These are phyloP conservation scores for Aotearoamyces nothofagi DNA, from an alignment of 2,329 filamentous ascomycete species.

Conservation along the genomic window DNA sequence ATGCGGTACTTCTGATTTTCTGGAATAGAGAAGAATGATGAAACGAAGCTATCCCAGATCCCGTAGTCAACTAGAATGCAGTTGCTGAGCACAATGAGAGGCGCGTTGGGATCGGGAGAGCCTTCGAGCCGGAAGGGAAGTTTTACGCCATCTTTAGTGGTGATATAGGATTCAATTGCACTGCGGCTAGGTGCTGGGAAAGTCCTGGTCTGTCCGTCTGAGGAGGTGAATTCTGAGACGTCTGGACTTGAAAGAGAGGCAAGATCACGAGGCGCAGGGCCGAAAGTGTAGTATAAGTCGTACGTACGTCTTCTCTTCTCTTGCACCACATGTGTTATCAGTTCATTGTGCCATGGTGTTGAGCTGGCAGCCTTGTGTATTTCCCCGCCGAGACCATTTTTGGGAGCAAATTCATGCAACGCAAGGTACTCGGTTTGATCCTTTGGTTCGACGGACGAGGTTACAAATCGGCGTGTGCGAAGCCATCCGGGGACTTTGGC, in stretches of 20 bases:
- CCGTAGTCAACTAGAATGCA: constrained; percentile 62
- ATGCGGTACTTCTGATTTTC: constrained; percentile 41
- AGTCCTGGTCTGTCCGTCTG: constrained; percentile 21
- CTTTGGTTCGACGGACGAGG: constrained; percentile 44
- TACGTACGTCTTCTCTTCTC: constrained; percentile 45
- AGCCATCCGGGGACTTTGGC: constrained; percentile 67
- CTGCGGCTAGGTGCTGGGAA: constrained; percentile 25
- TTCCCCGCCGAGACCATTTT: constrained; percentile 50
- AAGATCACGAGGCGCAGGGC: constrained; percentile 56
- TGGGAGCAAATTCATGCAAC: constrained; percentile 56
- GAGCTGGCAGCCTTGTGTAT: constrained; percentile 47
- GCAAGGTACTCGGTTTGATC: constrained; percentile 42
- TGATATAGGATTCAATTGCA: constrained; percentile 51
- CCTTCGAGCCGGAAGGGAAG: constrained; percentile 68
- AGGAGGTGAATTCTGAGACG: constrained; percentile 27
- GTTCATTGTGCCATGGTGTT: constrained; percentile 44
- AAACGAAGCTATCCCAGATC: constrained; percentile 69
- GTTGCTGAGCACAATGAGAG: constrained; percentile 63
- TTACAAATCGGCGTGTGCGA: constrained; percentile 55
- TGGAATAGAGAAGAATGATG: constrained; percentile 12
- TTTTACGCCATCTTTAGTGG: constrained; percentile 48
- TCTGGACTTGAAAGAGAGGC: constrained; percentile 10
- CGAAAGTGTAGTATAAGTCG: constrained; percentile 67
- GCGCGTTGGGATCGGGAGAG: constrained; percentile 46
- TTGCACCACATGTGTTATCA: constrained; percentile 43